Evolutionary conservation across 2,329 filamentous ascomycete genomes (phyloP).

Genomic region (Ambrosiella xylebori): DNA sequence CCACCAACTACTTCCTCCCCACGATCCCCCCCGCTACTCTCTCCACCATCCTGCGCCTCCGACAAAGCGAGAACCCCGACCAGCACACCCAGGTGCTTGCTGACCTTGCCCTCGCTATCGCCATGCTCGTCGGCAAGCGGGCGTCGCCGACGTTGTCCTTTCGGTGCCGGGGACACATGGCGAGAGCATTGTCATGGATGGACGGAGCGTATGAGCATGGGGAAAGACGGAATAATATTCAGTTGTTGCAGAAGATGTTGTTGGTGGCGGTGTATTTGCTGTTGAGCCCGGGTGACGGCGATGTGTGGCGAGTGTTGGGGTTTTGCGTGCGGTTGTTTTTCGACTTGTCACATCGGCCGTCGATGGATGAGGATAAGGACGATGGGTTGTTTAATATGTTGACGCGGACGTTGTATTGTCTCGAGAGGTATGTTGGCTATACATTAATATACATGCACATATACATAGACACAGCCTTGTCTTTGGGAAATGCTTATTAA

Average conservation of each 20-base stretch:
- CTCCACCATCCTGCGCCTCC: neutral
- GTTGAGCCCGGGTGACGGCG: constrained; percentile 12
- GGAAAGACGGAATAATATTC: constrained; percentile 6
- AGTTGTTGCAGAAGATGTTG: constrained; percentile 12
- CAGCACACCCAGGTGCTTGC: constrained; percentile 3
- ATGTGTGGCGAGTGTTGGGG: constrained; percentile 13
- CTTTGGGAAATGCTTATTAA: no score
- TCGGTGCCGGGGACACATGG: neutral
- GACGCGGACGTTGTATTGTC: constrained; percentile 14
- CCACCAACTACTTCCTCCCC: constrained; percentile 5
- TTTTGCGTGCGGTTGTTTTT: constrained; percentile 11
- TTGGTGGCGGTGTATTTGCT: constrained; percentile 13
- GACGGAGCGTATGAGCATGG: neutral
- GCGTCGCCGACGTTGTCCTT: constrained; percentile 3
- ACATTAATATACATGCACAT: neutral
- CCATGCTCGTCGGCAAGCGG: constrained; percentile 6
- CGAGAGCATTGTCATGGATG: neutral
- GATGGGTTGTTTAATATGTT: constrained; percentile 11
- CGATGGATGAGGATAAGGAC: constrained; percentile 12
- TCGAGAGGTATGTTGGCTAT: constrained; percentile 12
- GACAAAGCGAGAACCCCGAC: neutral
- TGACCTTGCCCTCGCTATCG: constrained; percentile 12
- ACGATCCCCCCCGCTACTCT: neutral
- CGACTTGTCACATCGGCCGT: constrained; percentile 13
- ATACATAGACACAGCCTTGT: constrained; percentile 19